These are phyloP conservation scores for Rhododendron vialii DNA, from an alignment of 148 eudicot genomes.

Conservation along the genomic window DNA sequence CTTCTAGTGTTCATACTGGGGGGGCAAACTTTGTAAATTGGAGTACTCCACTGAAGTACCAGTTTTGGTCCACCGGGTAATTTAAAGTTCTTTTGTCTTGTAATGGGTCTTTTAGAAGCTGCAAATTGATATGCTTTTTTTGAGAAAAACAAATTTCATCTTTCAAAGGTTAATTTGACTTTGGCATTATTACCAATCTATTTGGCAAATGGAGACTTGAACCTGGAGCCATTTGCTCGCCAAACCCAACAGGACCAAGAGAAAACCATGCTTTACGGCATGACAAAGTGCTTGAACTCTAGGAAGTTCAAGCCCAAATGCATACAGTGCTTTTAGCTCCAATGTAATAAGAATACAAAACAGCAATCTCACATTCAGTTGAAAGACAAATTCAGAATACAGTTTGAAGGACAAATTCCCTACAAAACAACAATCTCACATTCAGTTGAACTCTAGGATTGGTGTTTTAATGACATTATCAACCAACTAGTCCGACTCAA, in stretches of 20 bases:
- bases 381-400: not conserved
- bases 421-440: not conserved
- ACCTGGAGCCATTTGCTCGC: not conserved
- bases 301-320: not conserved
- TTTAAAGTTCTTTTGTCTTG: slow-evolving; percentile 1
- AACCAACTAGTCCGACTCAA: not conserved
- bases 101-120: slow-evolving; percentile 10
- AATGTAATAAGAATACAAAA: not conserved
- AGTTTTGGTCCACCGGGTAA: slow-evolving; percentile 7
- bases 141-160: not conserved
- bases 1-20: slow-evolving; percentile 24
- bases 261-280: not conserved
- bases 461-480: not conserved
- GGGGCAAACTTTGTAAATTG: not conserved
- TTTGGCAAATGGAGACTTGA: not conserved
- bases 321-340: not conserved
- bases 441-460: not conserved
- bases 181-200: not conserved
- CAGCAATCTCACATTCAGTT: not conserved
- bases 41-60: not conserved
- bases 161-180: not conserved
- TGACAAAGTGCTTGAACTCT: not conserved
- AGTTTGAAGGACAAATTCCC: too few relatives aligned
- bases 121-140: slow-evolving; percentile 3
- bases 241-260: not conserved